Percentiles rank a stretch among this genome's conserved stretches.
Evolutionary conservation across 371 early-diverging fungal species (phyloP).

Genomic region (Lichtheimia ornata): DNA sequence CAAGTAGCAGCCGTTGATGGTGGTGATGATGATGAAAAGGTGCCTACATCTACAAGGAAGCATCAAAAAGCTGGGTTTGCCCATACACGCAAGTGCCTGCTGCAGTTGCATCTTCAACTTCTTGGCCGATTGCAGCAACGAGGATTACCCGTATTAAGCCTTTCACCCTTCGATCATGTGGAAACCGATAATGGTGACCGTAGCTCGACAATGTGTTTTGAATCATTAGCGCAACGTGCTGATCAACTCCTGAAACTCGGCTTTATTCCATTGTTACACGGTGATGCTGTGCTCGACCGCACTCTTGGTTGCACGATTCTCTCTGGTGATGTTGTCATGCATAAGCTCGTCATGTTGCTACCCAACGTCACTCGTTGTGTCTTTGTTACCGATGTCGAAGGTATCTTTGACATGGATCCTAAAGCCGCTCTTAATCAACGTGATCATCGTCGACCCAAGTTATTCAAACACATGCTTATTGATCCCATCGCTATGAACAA

Average conservation of each 20-base stretch:
- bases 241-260: conserved; percentile 29
- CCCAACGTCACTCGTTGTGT: conserved; percentile 38
- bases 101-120: conserved; percentile 25
- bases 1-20: background rate
- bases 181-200: conserved; percentile 27
- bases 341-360: conserved; percentile 28
- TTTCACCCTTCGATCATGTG: conserved; percentile 45
- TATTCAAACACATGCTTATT: conserved; percentile 18
- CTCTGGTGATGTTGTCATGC: conserved; percentile 50
- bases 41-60: background rate
- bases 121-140: conserved; percentile 20
- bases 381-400: conserved; percentile 53
- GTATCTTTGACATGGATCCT: conserved; percentile 45
- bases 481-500: background rate
- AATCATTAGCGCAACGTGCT: conserved; percentile 18
- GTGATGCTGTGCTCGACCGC: conserved; percentile 48
- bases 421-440: conserved; percentile 16
- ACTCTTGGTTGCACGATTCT: conserved; percentile 44
- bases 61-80: conserved; percentile 29
- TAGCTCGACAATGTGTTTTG: conserved; percentile 17
- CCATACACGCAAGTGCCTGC: conserved; percentile 30
- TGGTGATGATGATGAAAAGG: background rate
- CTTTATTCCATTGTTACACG: conserved; percentile 49
- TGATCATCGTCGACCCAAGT: conserved; percentile 14
- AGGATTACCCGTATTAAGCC: conserved; percentile 33